These are phyloP conservation scores for Aspergillus sclerotiicarbonarius DNA, from an alignment of 495 filamentous ascomycete genomes.

Conservation along the genomic window DNA sequence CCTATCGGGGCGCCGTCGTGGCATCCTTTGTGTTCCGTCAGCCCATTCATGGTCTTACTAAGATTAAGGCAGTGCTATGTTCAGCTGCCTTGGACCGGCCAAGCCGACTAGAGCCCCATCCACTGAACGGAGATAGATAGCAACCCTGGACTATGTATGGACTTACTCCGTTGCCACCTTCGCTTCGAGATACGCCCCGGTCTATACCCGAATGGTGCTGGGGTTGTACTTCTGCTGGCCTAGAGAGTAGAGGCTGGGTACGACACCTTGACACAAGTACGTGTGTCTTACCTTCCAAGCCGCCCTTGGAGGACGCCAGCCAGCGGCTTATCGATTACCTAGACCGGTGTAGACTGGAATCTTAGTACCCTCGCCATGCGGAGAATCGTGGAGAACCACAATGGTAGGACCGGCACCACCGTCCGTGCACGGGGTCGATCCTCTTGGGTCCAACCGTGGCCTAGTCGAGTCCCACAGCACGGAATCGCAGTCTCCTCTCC, in stretches of 20 bases:
- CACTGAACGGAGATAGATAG: background rate
- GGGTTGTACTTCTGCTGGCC: background rate
- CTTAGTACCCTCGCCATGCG: constrained; percentile 5
- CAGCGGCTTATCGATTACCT: background rate
- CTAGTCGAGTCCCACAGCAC: constrained; percentile 4
- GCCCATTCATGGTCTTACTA: background rate
- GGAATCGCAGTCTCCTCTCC: background rate
- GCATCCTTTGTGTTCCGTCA: background rate
- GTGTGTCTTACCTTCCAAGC: background rate
- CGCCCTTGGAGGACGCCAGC: background rate
- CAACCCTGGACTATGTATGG: background rate
- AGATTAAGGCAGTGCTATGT: background rate
- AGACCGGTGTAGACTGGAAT: background rate
- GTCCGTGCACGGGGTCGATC: background rate
- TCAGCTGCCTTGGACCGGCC: background rate
- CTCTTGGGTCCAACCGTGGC: background rate
- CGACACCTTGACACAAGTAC: constrained; percentile 2
- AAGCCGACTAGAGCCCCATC: background rate
- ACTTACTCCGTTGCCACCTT: background rate
- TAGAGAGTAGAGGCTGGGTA: background rate
- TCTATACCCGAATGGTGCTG: background rate
- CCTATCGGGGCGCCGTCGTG: background rate
- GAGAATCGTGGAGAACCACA: constrained; percentile 7
- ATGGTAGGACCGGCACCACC: background rate
- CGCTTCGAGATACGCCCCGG: background rate